Base-by-base conservation (phyloP, 352 stramenopile species). In the Elongisporangium anandrum region DNA sequence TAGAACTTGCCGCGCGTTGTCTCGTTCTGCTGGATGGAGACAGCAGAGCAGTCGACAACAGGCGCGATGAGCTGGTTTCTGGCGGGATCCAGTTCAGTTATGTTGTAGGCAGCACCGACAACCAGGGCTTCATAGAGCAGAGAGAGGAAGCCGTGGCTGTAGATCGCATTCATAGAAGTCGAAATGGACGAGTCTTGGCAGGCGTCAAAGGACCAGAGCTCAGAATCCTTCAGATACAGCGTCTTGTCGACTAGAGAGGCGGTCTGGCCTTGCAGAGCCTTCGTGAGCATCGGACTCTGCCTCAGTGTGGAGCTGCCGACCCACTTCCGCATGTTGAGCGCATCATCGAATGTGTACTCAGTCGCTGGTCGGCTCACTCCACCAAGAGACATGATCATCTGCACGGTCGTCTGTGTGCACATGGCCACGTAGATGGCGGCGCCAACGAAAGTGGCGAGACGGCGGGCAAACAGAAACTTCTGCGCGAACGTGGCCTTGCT, bases 161-260 rank as follows among this genome's bases (percentile, higher is more conserved):
- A 53, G 5, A 53, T 22, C 2, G 4, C 49, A 22, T 7, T 3
- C 2, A 9, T 53, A 17, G 22, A 26, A 10, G 8, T 15, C 4
- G 20, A 22, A 22, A 22, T 22, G 49, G 49, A n/a, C 49, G 49
- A 22, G 0, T 53, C 19, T 15, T 7, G 49, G 13, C 20, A 53
- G 8, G 49, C 21, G 22, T 53, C 49, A 7, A 53, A 26, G 19
- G 49, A 53, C 49, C 49, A 53, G 49, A 53, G 22, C 19, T 53
- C 49, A 16, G 22, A 2, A 22, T 21, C 9, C 49, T 26, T 7
- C 49, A 53, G 22, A 9, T n/a, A 53, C 2, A 53, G 20, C 22
- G 49, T 22, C 49, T 13, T 26, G 12, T 53, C 17, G 22, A 53
- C 5, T 2, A 45, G 34, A 6, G 34, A 12, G 2, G 22, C 22